Evolutionary conservation across 176 grass and related monocot species (phyloP).

Genomic region (Phoenix roebelenii): DNA sequence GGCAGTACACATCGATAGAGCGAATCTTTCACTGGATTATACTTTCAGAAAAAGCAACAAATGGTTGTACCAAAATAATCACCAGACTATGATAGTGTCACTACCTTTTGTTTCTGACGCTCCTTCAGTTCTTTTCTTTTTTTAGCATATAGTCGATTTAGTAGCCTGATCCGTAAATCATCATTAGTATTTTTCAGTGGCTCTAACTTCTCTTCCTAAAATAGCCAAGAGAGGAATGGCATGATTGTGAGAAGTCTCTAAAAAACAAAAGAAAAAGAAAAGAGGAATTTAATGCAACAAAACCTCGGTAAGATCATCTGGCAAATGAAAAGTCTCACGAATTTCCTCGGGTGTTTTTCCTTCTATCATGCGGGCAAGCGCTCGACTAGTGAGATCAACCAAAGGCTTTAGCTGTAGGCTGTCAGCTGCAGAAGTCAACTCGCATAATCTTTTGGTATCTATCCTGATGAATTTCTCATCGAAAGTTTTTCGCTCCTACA

Average conservation of each 20-base stretch:
- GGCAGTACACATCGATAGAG: too few relatives aligned
- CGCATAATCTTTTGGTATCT: slow-evolving; percentile 84
- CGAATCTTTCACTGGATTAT: too few relatives aligned
- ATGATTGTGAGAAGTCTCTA: slow-evolving; percentile 13
- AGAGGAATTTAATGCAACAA: background rate
- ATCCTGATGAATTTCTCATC: slow-evolving; percentile 97
- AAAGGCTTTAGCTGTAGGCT: slow-evolving; percentile 92
- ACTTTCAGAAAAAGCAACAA: too few relatives aligned
- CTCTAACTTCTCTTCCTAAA: slow-evolving; percentile 99
- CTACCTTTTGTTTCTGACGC: slow-evolving; percentile 84
- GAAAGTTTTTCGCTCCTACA: slow-evolving; percentile 63
- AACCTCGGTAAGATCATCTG: slow-evolving; percentile 96
- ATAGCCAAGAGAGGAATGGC: background rate
- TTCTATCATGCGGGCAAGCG: slow-evolving; percentile 97
- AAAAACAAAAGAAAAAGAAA: slow-evolving; percentile 14
- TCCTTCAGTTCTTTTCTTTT: slow-evolving; percentile 96
- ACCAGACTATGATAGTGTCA: background rate
- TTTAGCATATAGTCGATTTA: slow-evolving; percentile 97
- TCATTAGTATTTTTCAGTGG: slow-evolving; percentile 97
- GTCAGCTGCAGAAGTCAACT: slow-evolving; percentile 96
- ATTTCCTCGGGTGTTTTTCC: slow-evolving; percentile 99
- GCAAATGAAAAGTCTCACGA: slow-evolving; percentile 95
- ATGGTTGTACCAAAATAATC: too few relatives aligned
- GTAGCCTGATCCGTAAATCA: slow-evolving; percentile 88
- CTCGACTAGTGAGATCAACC: slow-evolving; percentile 94